phyloP scores from a whole-genome alignment of 2,329 filamentous ascomycete species.

The Xylariomycetidae sp. region DNA sequence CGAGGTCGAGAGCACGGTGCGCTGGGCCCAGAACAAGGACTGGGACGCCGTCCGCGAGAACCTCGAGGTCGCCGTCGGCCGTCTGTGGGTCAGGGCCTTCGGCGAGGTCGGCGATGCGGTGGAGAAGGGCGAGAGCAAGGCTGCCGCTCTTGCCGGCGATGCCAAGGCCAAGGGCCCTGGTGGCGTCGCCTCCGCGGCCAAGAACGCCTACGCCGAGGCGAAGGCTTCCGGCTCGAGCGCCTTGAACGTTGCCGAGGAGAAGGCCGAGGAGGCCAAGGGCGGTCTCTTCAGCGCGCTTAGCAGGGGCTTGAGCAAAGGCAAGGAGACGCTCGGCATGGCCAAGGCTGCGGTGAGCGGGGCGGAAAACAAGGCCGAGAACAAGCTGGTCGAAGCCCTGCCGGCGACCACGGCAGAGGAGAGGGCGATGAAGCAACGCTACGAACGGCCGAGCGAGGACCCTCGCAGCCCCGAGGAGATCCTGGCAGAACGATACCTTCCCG shows the following conservation, averaged over 20 bases:
- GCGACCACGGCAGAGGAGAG: conserved; percentile 46
- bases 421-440: conserved; percentile 49
- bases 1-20: conserved; percentile 62
- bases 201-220: conserved; percentile 24
- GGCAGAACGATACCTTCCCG: conserved; percentile 24
- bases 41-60: conserved; percentile 56
- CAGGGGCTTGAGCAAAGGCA: conserved; percentile 35
- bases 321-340: conserved; percentile 32
- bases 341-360: conserved; percentile 30
- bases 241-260: conserved; percentile 23
- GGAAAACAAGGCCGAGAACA: conserved; percentile 29
- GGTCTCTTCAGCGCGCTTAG: conserved; percentile 34
- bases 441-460: conserved; percentile 32
- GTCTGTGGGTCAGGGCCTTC: conserved; percentile 37
- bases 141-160: conserved; percentile 20
- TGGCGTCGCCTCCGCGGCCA: conserved; percentile 26
- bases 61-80: conserved; percentile 42
- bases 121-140: conserved; percentile 14
- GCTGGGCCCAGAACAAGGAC: conserved; percentile 59
- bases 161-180: conserved; percentile 29
- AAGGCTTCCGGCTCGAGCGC: conserved; percentile 22
- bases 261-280: conserved; percentile 27
- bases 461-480: conserved; percentile 27
- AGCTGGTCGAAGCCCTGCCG: conserved; percentile 22
- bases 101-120: conserved; percentile 26